Evolutionary conservation across 2,329 filamentous ascomycete genomes (phyloP).

Genomic region (Gyromitra esculenta): DNA sequence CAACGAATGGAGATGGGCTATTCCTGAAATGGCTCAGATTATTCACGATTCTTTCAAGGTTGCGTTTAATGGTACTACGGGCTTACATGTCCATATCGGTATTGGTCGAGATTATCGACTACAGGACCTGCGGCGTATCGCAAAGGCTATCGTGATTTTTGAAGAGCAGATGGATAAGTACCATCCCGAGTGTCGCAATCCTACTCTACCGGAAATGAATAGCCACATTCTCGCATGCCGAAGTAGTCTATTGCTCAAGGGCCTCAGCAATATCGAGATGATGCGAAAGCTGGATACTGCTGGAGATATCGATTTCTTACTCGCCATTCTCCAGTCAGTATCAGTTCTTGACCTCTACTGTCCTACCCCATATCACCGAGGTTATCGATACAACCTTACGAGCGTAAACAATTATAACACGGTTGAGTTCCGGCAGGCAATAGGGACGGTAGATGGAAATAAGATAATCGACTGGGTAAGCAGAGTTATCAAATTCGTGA

Average conservation of each 20-base stretch:
- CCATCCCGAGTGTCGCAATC: not conserved
- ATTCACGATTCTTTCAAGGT: not conserved
- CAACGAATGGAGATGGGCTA: not conserved
- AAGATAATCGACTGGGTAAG: not conserved
- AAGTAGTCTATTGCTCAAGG: not conserved
- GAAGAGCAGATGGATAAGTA: conserved; percentile 15
- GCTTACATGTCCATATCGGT: conserved; percentile 13
- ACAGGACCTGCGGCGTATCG: conserved; percentile 15
- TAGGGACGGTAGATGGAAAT: conserved; percentile 1
- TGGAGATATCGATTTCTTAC: not conserved
- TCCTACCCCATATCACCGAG: not conserved
- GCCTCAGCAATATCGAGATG: conserved; percentile 5
- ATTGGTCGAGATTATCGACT: not conserved
- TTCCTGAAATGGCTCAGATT: not conserved
- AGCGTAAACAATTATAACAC: not conserved
- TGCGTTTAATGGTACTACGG: conserved; percentile 11
- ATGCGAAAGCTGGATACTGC: not conserved
- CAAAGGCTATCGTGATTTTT: conserved; percentile 19
- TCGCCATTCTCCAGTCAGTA: not conserved
- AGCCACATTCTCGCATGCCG: conserved; percentile 8
- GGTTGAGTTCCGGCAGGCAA: conserved; percentile 24
- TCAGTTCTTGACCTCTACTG: not conserved
- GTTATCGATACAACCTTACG: conserved; percentile 21
- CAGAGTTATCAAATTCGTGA: conserved; percentile 27
- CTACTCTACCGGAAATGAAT: not conserved